phyloP scores from a whole-genome alignment of 108 stramenopile species.

The Discostella stelligeroides region DNA sequence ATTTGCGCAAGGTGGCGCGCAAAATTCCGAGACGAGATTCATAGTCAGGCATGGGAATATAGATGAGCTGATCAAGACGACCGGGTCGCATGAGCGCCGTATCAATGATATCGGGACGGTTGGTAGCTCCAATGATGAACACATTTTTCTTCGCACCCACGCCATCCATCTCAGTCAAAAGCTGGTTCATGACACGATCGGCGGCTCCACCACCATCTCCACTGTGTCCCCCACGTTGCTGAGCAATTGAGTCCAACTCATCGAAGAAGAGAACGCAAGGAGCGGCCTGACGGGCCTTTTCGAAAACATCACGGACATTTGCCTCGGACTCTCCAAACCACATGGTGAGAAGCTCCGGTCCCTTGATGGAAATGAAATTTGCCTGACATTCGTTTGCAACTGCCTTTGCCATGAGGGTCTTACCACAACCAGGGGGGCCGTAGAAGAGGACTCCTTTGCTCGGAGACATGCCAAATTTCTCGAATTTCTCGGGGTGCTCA shows the following conservation, averaged over 20 bases:
- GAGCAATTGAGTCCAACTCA: constrained; percentile 99
- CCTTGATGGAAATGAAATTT: constrained; percentile 98
- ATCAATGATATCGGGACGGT: constrained; percentile 99
- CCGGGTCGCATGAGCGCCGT: constrained; percentile 99
- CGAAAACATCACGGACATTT: constrained; percentile 99
- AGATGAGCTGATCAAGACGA: constrained; percentile 99
- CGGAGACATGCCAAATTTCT: constrained; percentile 99
- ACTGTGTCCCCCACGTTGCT: constrained; percentile 90
- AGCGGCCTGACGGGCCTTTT: constrained; percentile 98
- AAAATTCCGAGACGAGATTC: constrained; percentile 96
- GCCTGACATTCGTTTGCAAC: constrained; percentile 99
- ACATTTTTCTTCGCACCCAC: constrained; percentile 99
- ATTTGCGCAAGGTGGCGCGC: constrained; percentile 97
- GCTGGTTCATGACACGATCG: constrained; percentile 99
- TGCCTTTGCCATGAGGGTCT: constrained; percentile 99
- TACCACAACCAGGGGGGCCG: constrained; percentile 99
- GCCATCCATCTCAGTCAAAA: constrained; percentile 99
- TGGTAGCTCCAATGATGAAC: constrained; percentile 99
- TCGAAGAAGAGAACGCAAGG: constrained; percentile 99
- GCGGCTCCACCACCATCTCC: constrained; percentile 99
- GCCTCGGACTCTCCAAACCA: constrained; percentile 99
- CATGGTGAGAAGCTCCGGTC: constrained; percentile 99
- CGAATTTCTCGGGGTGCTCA: constrained; percentile 99
- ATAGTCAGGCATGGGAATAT: constrained; percentile 99
- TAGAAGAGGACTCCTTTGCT: constrained; percentile 99